Evolutionary conservation across 2,329 filamentous ascomycete genomes (phyloP), one percentile per base, ranked within the genome.

Genomic region (Lachnellula occidentalis): DNA sequence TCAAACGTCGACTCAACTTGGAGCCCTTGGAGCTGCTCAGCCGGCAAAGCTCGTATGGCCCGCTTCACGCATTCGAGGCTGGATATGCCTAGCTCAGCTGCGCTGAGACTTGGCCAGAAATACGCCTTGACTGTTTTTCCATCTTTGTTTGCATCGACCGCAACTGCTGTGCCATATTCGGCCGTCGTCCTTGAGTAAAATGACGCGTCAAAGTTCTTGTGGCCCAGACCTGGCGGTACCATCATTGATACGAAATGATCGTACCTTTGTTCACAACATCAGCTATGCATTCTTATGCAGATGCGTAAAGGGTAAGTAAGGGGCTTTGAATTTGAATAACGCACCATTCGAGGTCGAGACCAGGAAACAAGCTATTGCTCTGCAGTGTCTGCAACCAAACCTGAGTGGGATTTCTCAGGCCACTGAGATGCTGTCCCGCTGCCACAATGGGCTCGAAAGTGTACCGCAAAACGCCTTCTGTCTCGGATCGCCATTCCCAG

Each of bases 391-490:
- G 43, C 22, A 24, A 24, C 22, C 22, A 24, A 5, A 24, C 22
- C 22, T 24, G 22, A 24, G 22, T 24, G 22, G 22, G 22, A 5
- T 24, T 24, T 24, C 22, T 24, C 22, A 24, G 5, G 22, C 60
- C 14, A 58, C n/a, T 14, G 45, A 21, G 8, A 61, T 66, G 15
- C 63, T 61, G 2, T 62, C 63, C 19, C 42, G 34, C 3, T 22
- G 58, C 56, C 19, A 59, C 62, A 21, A 65, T 66, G 34, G 61
- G 62, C 50, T 66, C 62, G 24, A 63, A 64, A 1, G 62, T 61
- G 31, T 62, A 64, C 43, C 62, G 41, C 21, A 66, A 59, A 15
- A 61, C 61, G 12, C 46, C 58, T 22, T 56, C 59, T 12, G 56
- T 55, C 22, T 61, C 62, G 3, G 52, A 45, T 9, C 61, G 58